Conservation (phyloP, 108 stramenopile genomes). For the Stephanodiscus minutulus region DNA sequence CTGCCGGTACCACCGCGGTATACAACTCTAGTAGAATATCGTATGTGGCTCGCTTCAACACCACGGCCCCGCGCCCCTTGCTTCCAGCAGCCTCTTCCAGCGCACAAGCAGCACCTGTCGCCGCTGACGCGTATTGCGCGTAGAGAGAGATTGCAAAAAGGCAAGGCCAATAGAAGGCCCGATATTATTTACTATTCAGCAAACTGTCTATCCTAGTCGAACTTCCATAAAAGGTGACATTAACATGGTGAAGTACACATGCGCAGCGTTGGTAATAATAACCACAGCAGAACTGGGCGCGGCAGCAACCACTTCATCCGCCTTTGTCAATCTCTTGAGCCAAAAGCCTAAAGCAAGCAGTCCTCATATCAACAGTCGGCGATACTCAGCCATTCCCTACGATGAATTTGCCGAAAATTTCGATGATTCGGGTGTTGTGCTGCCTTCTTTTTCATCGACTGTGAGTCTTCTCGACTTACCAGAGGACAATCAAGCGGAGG, state of each 20-base stretch:
- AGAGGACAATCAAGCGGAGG: constrained; percentile 43
- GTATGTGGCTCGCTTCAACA: too few species aligned
- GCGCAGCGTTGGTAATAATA: constrained; percentile 9
- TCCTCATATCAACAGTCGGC: constrained; percentile 25
- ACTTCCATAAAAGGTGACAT: background rate
- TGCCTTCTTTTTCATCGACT: constrained; percentile 9
- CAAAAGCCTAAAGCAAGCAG: background rate
- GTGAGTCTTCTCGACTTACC: constrained; percentile 17
- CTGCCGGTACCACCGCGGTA: too few species aligned
- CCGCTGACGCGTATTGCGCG: too few species aligned
- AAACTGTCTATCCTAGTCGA: too few species aligned
- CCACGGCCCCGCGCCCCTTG: too few species aligned
- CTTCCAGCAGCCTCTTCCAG: too few species aligned
- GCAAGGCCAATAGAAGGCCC: too few species aligned
- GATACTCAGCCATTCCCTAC: constrained; percentile 47
- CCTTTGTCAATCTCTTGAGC: background rate
- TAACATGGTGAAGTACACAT: constrained; percentile 19
- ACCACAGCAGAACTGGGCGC: constrained; percentile 15
- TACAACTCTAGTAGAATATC: too few species aligned
- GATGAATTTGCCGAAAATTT: constrained; percentile 24
- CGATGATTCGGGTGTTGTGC: background rate
- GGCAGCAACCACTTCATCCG: background rate
- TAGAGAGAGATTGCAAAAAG: too few species aligned
- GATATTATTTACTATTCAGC: too few species aligned
- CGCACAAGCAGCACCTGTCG: too few species aligned